A percentile compares a stretch with the other conserved stretches of the same genome.
These are phyloP conservation scores for Hyphopichia pseudoburtonii DNA, from an alignment of 1,139 yeast genomes.

Conservation along the genomic window DNA sequence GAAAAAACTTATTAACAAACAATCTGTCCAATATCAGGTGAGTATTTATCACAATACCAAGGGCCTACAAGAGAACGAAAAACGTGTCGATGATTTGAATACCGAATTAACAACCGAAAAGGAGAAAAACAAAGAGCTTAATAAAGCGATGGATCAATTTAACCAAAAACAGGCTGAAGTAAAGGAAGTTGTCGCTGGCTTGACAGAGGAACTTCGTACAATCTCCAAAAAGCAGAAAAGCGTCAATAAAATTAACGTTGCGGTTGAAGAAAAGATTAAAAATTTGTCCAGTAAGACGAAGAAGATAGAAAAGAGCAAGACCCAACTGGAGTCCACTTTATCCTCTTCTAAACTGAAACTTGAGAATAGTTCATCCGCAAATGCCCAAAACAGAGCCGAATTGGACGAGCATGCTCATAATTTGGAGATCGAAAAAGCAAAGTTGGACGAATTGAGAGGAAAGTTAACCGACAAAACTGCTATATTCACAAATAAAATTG, in stretches of 20 bases:
- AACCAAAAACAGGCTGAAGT: slow-evolving; percentile 35
- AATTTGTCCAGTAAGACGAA: slow-evolving; percentile 59
- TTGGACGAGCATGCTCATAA: slow-evolving; percentile 44
- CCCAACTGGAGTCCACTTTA: slow-evolving; percentile 32
- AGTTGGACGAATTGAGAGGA: slow-evolving; percentile 61
- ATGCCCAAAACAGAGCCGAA: slow-evolving; percentile 40
- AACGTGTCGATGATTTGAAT: slow-evolving; percentile 34
- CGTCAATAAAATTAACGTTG: slow-evolving; percentile 52
- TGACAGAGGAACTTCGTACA: slow-evolving; percentile 30
- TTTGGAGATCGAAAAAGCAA: slow-evolving; percentile 53
- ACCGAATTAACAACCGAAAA: slow-evolving; percentile 49
- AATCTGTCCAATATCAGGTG: slow-evolving; percentile 59
- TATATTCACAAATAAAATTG: slow-evolving; percentile 62
- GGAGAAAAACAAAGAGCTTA: slow-evolving; percentile 43
- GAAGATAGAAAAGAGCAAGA: slow-evolving; percentile 57
- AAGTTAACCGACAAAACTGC: slow-evolving; percentile 75
- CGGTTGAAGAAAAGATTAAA: slow-evolving; percentile 73
- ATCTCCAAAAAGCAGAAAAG: slow-evolving; percentile 43
- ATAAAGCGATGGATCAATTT: slow-evolving; percentile 40
- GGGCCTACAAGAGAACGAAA: slow-evolving; percentile 39
- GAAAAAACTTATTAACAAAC: slow-evolving; percentile 55
- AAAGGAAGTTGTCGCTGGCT: slow-evolving; percentile 26
- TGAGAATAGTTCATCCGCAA: slow-evolving; percentile 43
- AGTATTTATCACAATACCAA: slow-evolving; percentile 42
- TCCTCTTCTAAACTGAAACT: slow-evolving; percentile 50